Evolutionary conservation across 1,139 yeast species (phyloP), one percentile per base, ranked within the genome.

Genomic region (Saccharomyces hybrid): DNA sequence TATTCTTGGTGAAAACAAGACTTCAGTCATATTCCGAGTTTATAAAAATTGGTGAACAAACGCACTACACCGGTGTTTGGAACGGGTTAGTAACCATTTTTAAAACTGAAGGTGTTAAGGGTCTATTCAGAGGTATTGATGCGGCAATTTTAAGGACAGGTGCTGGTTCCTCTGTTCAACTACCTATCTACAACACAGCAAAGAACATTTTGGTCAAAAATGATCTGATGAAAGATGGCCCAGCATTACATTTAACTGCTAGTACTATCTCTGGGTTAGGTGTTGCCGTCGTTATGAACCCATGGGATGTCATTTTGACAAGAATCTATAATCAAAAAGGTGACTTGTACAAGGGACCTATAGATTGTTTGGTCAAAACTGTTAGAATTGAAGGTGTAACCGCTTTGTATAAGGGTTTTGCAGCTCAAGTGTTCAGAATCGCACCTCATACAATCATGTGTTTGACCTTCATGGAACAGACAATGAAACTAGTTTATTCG

Each of bases 261-360:
- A 84, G 95, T 41, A 82, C 95, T 1, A 75, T 80, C 60, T 85
- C 96, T 6, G 99, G 99, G 48, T 72, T 90, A 51, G 97, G 96
- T 60, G 98, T 93, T 31, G 93, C 95, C 53, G 77, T 91, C 38
- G 96, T 88, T 44, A 91, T 95, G 97, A 91, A 90, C 69, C 98
- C 98, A 16, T 89, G 96, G 83, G 99, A 93, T 70, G 98, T 93
- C 53, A 81, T 93, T 53, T 76, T 93, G 73, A 93, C 99, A 1
- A 80, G 99, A 73, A 85, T 95, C 71, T 93, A 91, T 73, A 93
- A 93, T 71, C 98, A 93, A 70, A 88, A 85, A 71, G 96, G 96
- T 44, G 80, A 88, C 64, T 79, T 87, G 56, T 93, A 93, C 73
- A 79, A 75, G 56, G 96, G 95, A 4, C 96, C 96, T 1, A 64